phyloP scores from a whole-genome alignment of 345 rosid species.

The Balakata baccata region DNA sequence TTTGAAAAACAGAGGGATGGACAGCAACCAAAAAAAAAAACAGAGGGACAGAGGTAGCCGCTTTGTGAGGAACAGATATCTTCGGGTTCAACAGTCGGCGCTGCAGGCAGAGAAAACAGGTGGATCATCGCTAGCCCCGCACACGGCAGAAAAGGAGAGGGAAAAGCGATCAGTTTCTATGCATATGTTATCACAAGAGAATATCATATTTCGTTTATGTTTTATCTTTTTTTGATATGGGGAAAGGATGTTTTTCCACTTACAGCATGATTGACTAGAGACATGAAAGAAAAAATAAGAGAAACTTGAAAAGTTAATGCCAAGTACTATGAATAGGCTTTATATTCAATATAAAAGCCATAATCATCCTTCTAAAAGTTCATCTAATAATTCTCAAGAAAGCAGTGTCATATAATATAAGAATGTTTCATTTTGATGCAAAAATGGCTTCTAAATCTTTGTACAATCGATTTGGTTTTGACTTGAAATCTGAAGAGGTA shows the following conservation, averaged over 20 bases:
- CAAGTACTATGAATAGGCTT: no score
- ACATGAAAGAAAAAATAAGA: no score
- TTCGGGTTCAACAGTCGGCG: not conserved
- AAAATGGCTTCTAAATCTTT: slow-evolving; percentile 87
- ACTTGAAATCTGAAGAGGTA: slow-evolving; percentile 50
- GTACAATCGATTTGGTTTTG: slow-evolving; percentile 54
- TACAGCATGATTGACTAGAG: no score
- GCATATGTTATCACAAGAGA: no score
- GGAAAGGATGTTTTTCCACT: no score
- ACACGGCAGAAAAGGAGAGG: not conserved
- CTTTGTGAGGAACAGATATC: not conserved
- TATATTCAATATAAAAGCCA: no score
- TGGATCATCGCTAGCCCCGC: not conserved
- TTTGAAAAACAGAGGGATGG: no score
- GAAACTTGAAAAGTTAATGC: no score
- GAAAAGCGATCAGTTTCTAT: not conserved
- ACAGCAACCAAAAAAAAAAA: no score
- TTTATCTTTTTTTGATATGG: no score
- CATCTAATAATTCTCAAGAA: not conserved
- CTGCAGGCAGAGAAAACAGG: not conserved
- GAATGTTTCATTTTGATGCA: slow-evolving; percentile 49
- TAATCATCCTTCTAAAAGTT: not conserved
- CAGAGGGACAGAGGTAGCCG: not conserved
- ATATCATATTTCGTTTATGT: no score
- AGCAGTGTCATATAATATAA: not conserved